A percentile compares a stretch with the other conserved stretches of the same genome.
These are phyloP conservation scores for Xylariaceae sp. DNA, from an alignment of 2,329 filamentous ascomycete species.

Conservation along the genomic window DNA sequence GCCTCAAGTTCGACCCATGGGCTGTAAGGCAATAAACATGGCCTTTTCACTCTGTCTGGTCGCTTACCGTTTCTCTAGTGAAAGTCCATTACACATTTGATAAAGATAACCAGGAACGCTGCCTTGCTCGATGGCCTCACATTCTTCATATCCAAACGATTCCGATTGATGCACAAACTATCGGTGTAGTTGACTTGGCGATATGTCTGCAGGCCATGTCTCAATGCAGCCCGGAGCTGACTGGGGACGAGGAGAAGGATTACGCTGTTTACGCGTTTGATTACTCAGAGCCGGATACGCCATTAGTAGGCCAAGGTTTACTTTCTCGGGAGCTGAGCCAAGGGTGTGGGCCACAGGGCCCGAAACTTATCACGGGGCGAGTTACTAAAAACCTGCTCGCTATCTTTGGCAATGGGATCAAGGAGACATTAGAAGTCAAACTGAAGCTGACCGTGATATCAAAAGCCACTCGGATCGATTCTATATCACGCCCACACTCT, in stretches of 20 bases:
- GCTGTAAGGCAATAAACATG: conserved; percentile 50
- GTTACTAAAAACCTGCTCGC: conserved; percentile 83
- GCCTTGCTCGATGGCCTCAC: conserved; percentile 79
- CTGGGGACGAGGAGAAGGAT: conserved; percentile 67
- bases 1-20: conserved; percentile 60
- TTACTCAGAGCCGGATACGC: conserved; percentile 90
- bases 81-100: conserved; percentile 98
- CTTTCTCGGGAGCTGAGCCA: conserved; percentile 72
- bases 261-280: conserved; percentile 98
- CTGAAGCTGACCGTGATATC: conserved; percentile 78
- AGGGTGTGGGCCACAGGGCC: conserved; percentile 35
- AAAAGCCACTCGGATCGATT: conserved; percentile 41
- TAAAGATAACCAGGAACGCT: conserved; percentile 80
- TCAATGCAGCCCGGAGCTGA: conserved; percentile 77
- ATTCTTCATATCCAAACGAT: conserved; percentile 76
- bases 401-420: conserved; percentile 75
- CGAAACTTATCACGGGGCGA: conserved; percentile 78
- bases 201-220: conserved; percentile 80
- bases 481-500: conserved; percentile 22
- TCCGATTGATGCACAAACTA: conserved; percentile 72
- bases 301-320: conserved; percentile 92
- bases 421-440: conserved; percentile 90
- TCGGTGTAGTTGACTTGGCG: conserved; percentile 83
- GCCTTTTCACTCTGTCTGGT: conserved; percentile 3
- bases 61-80: conserved; percentile 51